A percentile compares a stretch with the other conserved stretches of the same genome.
Evolutionary conservation across 2,329 filamentous ascomycete species (phyloP).

Genomic region (Aspergillus calidoustus): DNA sequence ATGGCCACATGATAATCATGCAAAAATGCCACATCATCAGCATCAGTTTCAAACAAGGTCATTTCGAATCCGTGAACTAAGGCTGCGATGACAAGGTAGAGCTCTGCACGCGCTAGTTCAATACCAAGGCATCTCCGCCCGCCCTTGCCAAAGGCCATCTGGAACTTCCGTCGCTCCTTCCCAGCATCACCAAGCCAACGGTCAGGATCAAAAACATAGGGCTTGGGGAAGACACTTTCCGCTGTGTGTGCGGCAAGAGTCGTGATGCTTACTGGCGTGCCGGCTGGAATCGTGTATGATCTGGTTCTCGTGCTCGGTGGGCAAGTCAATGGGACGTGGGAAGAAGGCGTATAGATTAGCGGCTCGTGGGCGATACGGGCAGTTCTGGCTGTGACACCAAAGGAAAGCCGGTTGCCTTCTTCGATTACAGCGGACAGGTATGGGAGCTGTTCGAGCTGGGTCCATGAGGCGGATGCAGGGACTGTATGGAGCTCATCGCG

Average conservation of each 20-base stretch:
- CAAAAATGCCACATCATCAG: slow-evolving; percentile 31
- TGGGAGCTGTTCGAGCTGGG: slow-evolving; percentile 41
- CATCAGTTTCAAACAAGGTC: slow-evolving; percentile 21
- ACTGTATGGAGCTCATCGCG: slow-evolving; percentile 24
- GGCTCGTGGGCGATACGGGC: slow-evolving; percentile 29
- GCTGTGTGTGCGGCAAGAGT: slow-evolving; percentile 37
- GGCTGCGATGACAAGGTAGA: slow-evolving; percentile 31
- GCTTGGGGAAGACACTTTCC: slow-evolving; percentile 15
- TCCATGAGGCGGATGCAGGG: slow-evolving; percentile 21
- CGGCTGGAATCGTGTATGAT: slow-evolving; percentile 29
- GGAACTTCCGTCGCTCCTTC: slow-evolving; percentile 43
- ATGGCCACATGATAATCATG: slow-evolving; percentile 36
- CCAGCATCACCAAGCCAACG: slow-evolving; percentile 44
- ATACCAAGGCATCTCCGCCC: slow-evolving; percentile 49
- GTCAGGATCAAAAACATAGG: slow-evolving; percentile 41
- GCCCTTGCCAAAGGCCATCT: slow-evolving; percentile 49
- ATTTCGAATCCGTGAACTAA: slow-evolving; percentile 37
- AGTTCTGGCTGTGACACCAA: slow-evolving; percentile 45
- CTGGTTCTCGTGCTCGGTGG: slow-evolving; percentile 1
- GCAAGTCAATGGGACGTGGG: slow-evolving; percentile 21
- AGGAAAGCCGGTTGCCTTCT: slow-evolving; percentile 40
- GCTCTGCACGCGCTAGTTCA: slow-evolving; percentile 40
- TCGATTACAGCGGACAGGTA: slow-evolving; percentile 41
- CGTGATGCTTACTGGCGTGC: slow-evolving; percentile 45
- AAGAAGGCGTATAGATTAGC: slow-evolving; percentile 20